Evolutionary conservation across 768 basidiomycete species (phyloP).

Genomic region (Amanita thiersii): DNA sequence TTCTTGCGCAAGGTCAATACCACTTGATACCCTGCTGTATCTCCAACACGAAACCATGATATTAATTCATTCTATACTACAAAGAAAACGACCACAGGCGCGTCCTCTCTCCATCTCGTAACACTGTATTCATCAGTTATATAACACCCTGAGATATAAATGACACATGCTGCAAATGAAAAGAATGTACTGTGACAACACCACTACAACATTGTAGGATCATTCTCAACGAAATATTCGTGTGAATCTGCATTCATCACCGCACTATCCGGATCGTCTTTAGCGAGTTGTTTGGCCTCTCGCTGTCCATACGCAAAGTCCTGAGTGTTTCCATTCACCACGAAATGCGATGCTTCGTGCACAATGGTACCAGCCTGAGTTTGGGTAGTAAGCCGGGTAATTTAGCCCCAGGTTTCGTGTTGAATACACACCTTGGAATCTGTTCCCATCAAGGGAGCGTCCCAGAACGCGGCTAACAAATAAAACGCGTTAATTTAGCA

Average conservation of each 20-base stretch:
- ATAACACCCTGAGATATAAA: too few relatives aligned
- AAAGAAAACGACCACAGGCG: too few relatives aligned
- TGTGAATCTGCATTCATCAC: slow-evolving; percentile 38
- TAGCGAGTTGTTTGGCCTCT: slow-evolving; percentile 29
- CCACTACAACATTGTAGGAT: slow-evolving; percentile 15
- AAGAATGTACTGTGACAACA: background rate
- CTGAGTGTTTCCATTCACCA: slow-evolving; percentile 30
- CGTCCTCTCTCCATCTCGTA: too few relatives aligned
- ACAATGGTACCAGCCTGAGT: slow-evolving; percentile 24
- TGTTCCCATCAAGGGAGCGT: slow-evolving; percentile 8
- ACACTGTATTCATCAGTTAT: background rate
- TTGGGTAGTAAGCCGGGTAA: background rate
- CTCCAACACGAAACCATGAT: too few relatives aligned
- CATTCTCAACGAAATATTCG: slow-evolving; percentile 47
- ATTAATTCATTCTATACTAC: too few relatives aligned
- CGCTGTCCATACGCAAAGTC: slow-evolving; percentile 40
- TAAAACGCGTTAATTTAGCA: too few relatives aligned
- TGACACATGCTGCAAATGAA: too few relatives aligned
- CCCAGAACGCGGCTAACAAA: slow-evolving; percentile 10
- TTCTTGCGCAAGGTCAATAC: slow-evolving; percentile 26
- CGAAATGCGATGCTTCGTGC: slow-evolving; percentile 42
- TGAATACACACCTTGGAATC: slow-evolving; percentile 8
- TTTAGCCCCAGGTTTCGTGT: too few relatives aligned
- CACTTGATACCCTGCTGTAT: too few relatives aligned
- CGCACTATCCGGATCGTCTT: slow-evolving; percentile 26